A percentile compares a stretch with the other conserved stretches of the same genome.
Evolutionary conservation across 192 early-diverging fungal genomes (phyloP).

Genomic region (Coemansia guatemalensis): DNA sequence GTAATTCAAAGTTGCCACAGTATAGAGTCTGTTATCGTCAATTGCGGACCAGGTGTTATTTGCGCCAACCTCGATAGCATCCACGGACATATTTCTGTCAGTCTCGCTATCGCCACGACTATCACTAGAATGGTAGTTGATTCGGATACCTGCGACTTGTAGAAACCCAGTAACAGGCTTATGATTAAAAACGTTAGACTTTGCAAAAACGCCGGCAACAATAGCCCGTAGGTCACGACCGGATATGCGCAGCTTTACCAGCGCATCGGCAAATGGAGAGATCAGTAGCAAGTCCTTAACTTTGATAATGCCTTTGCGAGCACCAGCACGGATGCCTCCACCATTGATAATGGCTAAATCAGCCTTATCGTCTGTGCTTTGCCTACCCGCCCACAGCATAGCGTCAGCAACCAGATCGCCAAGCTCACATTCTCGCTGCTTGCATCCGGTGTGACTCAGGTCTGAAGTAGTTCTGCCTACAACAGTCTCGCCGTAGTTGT

Average conservation of each 20-base stretch:
- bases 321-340: conserved; percentile 63
- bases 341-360: conserved; percentile 61
- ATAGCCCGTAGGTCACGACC: conserved; percentile 57
- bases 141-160: conserved; percentile 58
- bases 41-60: conserved; percentile 30
- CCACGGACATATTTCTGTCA: background rate
- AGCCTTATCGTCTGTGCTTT: conserved; percentile 22
- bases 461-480: conserved; percentile 46
- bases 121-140: conserved; percentile 15
- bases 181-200: conserved; percentile 28
- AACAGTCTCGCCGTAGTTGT: conserved; percentile 48
- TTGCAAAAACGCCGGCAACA: conserved; percentile 54
- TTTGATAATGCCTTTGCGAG: conserved; percentile 55
- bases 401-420: conserved; percentile 65
- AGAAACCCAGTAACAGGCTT: conserved; percentile 54
- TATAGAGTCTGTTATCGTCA: conserved; percentile 52
- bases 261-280: conserved; percentile 61
- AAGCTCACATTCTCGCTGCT: conserved; percentile 59
- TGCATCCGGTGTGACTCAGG: conserved; percentile 51
- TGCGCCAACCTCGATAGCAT: conserved; percentile 25
- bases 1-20: conserved; percentile 59
- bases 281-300: conserved; percentile 58
- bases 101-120: background rate
- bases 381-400: conserved; percentile 46
- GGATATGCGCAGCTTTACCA: conserved; percentile 52